phyloP scores from a whole-genome alignment of 1,284 basidiomycete species.

The Ceratobasidium sp. region DNA sequence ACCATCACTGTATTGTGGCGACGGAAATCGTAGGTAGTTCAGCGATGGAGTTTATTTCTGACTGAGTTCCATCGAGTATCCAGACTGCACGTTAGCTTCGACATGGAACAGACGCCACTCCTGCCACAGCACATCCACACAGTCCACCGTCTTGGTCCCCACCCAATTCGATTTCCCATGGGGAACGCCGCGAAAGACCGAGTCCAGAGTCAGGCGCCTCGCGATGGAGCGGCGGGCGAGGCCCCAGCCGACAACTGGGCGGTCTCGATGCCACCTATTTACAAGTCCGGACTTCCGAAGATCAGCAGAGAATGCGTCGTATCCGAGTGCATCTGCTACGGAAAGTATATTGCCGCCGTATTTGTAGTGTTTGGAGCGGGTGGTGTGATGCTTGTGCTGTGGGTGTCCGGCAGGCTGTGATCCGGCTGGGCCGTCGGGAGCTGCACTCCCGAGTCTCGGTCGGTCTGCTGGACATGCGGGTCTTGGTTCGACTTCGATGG shows the following conservation, averaged over 20 bases:
- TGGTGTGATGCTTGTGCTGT: slow-evolving; percentile 1
- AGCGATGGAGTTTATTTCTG: too few species aligned
- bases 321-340: slow-evolving; percentile 16
- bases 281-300: slow-evolving; percentile 7
- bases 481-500: not conserved
- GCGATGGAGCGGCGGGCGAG: not conserved
- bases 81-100: too few species aligned
- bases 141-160: slow-evolving; percentile 12
- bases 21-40: too few species aligned
- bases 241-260: not conserved
- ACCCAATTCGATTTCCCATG: slow-evolving; percentile 11
- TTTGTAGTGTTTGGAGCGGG: slow-evolving; percentile 3
- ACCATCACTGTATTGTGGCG: too few species aligned
- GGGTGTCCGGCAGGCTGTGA: not conserved
- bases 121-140: slow-evolving; percentile 17
- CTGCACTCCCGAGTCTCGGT: not conserved
- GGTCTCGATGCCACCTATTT: not conserved
- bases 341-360: slow-evolving; percentile 25
- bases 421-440: not conserved
- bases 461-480: not conserved
- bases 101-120: slow-evolving; percentile 19
- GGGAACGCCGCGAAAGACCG: not conserved
- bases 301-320: slow-evolving; percentile 6
- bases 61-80: too few species aligned
- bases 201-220: not conserved